phyloP scores from a whole-genome alignment of 2,329 filamentous ascomycete species.

The Trichophyton mentagrophytes region DNA sequence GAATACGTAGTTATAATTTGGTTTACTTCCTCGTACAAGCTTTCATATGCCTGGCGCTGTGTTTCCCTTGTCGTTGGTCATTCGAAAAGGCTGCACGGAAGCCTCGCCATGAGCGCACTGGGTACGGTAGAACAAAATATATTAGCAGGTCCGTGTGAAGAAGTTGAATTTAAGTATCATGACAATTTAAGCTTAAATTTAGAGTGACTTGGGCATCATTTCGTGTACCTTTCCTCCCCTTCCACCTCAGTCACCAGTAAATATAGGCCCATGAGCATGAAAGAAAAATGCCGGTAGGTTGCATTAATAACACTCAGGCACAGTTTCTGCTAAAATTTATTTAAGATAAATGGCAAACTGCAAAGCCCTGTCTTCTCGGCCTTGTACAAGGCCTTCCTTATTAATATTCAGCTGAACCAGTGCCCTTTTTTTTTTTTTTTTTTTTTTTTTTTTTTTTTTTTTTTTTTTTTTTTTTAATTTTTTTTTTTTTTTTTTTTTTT shows the following conservation, averaged over 20 bases:
- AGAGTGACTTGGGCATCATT: neutral
- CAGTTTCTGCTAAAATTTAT: neutral
- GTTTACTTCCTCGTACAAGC: neutral
- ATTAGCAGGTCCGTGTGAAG: neutral
- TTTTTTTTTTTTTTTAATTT: no score
- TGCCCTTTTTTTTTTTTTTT: no score
- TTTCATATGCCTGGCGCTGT: neutral
- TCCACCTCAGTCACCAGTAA: neutral
- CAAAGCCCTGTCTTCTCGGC: neutral
- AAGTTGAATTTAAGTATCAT: neutral
- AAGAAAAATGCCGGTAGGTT: neutral
- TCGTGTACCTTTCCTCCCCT: neutral
- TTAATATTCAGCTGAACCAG: neutral
- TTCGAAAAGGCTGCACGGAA: neutral
- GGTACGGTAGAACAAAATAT: neutral
- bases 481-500: neutral
- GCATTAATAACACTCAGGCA: neutral
- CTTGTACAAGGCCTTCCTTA: neutral
- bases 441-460: no score
- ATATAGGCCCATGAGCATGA: no score
- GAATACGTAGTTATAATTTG: slow-evolving; percentile 1
- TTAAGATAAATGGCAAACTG: neutral
- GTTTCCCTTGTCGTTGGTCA: neutral
- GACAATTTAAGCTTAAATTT: neutral
- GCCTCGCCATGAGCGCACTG: neutral